Evolutionary conservation across 2,329 filamentous ascomycete genomes (phyloP).

Genomic region (Fusarium phyllophilum): DNA sequence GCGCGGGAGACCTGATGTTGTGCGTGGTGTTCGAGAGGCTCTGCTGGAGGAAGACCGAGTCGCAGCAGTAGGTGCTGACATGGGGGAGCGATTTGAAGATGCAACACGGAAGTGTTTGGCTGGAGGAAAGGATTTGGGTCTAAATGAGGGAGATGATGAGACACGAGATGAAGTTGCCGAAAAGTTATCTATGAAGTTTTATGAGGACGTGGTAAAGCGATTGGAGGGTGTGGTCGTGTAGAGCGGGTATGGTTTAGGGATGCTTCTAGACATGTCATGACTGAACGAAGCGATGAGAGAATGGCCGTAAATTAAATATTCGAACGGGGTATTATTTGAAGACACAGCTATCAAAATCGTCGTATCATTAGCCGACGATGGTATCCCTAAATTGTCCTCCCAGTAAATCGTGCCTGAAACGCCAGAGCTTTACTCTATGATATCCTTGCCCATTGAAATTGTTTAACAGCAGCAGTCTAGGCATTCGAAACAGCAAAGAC

Average conservation of each 20-base stretch:
- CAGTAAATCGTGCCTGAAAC: constrained; percentile 39
- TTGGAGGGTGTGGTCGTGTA: constrained; percentile 52
- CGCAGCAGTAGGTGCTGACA: constrained; percentile 49
- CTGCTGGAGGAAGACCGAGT: constrained; percentile 47
- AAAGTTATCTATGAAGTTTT: constrained; percentile 53
- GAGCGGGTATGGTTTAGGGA: background rate
- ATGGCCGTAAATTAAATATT: background rate
- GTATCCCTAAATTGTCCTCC: background rate
- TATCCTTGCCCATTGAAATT: background rate
- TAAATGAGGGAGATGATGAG: constrained; percentile 53
- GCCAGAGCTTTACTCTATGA: constrained; percentile 13
- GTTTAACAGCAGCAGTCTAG: constrained; percentile 48
- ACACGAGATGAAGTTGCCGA: constrained; percentile 53
- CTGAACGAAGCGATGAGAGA: background rate
- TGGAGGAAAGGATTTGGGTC: constrained; percentile 51
- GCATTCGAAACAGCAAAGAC: constrained; percentile 54
- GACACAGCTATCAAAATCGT: constrained; percentile 1
- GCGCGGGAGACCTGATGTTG: constrained; percentile 51
- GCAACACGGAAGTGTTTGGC: constrained; percentile 51
- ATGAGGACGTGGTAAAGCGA: constrained; percentile 57
- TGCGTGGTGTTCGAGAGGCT: constrained; percentile 49
- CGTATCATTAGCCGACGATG: constrained; percentile 13
- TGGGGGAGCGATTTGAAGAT: constrained; percentile 54
- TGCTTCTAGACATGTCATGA: background rate
- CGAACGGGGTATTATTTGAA: background rate